Conservation (phyloP, 2,329 filamentous ascomycete genomes). For the Apiospora kogelbergensis region DNA sequence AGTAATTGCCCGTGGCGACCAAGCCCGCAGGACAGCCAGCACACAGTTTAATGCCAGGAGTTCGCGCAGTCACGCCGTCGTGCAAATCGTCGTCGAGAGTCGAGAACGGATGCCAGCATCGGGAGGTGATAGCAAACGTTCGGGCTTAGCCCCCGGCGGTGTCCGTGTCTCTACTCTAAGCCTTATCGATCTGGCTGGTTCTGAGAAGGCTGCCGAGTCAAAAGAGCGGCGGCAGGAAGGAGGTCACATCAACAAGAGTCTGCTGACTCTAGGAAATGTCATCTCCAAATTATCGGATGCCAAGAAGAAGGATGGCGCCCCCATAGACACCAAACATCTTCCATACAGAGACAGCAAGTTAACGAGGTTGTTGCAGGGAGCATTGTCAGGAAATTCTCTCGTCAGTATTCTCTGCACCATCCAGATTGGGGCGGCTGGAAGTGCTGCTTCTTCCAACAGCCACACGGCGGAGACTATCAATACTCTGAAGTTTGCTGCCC, state of each 20-base stretch:
- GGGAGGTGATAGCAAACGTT: conserved; percentile 61
- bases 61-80: conserved; percentile 96
- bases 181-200: conserved; percentile 93
- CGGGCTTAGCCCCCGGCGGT: conserved; percentile 75
- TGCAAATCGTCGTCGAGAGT: conserved; percentile 98
- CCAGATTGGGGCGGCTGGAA: conserved; percentile 78
- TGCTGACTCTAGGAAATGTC: conserved; percentile 92
- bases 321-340: conserved; percentile 88
- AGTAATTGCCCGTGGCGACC: conserved; percentile 92
- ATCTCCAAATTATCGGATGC: conserved; percentile 89
- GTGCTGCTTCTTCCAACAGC: conserved; percentile 66
- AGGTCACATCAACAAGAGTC: conserved; percentile 97
- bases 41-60: conserved; percentile 97
- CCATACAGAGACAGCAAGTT: conserved; percentile 98
- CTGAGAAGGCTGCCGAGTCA: conserved; percentile 90
- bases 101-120: conserved; percentile 72
- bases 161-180: conserved; percentile 94
- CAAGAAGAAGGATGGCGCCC: conserved; percentile 77
- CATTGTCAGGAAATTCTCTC: conserved; percentile 87
- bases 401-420: conserved; percentile 98
- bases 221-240: conserved; percentile 94
- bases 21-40: conserved; percentile 84
- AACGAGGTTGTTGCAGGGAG: conserved; percentile 87
- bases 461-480: conserved; percentile 90
- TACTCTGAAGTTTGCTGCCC: conserved; percentile 93